Base-by-base conservation (phyloP, 2,329 filamentous ascomycete genomes). In the Phaeosphaeria sp. region DNA sequence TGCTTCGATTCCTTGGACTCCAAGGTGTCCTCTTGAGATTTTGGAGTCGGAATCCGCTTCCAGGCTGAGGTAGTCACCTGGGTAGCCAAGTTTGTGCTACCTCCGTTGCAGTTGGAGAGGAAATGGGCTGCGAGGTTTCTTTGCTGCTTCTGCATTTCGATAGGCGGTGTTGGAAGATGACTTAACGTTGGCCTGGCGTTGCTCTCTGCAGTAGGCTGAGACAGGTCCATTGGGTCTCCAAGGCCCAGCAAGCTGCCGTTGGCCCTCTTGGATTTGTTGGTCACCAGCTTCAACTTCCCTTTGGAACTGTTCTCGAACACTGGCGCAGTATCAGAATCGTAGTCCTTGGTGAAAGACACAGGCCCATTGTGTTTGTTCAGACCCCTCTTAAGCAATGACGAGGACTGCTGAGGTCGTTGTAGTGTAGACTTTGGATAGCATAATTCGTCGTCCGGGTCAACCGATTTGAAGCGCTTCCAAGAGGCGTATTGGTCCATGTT, bases 151-250 rank as follows among this genome's bases (percentile, higher is more conserved):
- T 64, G 64, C 9, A 54, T 42, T n/a, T 67, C 67, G 18, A 55
- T 58, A 25, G 67, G 67, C 18, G 67, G 67, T 39, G 67, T 67
- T 30, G 66, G 66, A 15, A 70, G 56, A 52, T 66, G 56, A 43
- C 63, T 52, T 43, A 53, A 55, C 20, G 47, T 62, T 9, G 41
- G 41, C n/a, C 54, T 49, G 17, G 46, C 44, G 41, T 33, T 59
- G 6, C 52, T 43, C 23, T 54, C n/a, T 36, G 49, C 22, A 20
- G 49, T 58, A 17, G 53, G 54, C 10, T 54, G 46, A n/a, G 55
- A 55, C 25, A 27, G 4, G 25, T 58, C 58, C 49, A 65, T 59
- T 4, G 63, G 58, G 6, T 55, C 49, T 21, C 49, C 52, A 48
- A 64, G 67, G 1, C 63, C 62, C 17, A 65, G 56, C 10, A 55